Base-by-base conservation (phyloP, 768 basidiomycete species). In the Russula foetens region DNA sequence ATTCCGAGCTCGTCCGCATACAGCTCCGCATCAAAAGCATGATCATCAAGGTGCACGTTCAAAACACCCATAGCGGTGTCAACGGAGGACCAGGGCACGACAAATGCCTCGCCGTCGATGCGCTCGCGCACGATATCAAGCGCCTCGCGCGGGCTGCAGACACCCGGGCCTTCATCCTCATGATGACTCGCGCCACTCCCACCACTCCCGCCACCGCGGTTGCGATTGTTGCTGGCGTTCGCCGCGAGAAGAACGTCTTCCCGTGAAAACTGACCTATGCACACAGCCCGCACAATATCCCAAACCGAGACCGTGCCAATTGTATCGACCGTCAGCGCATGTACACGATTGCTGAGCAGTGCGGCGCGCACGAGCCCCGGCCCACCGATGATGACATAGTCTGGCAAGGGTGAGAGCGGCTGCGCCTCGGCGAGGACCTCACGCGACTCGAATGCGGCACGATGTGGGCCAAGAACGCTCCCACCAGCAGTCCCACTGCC, bases 21-120 rank as follows among this genome's bases (percentile, higher is more conserved):
- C 2, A 96, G 84, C 73, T 99, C 97, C 7, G 91, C 90, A 57
- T 98, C 95, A 70, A 98, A 98, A 60, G 86, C 92, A 49, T 83
- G 79, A 66, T 97, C 93, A 48, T 82, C 89, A 47, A 99, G 66
- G 72, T 97, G 92, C 4, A 98, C 83, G 2, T 89, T 86, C 61
- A 99, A 76, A 24, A 92, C 82, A 7, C 96, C 96, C 8, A 87
- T 85, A 71, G 90, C 88, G 5, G 94, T 96, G 72, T 98, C 96
- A 28, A 90, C 86, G 17, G 80, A 81, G 41, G 90, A 88, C 96
- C 96, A 99, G 14, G 85, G 75, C 26, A 84, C 76, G 9, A 91
- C 84, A 29, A 90, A 86, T 0, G 90, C 92, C 70, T 98, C 93
- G 29, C 96, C 95, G 69, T 99, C 97, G n/a, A 98, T 90, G 41